These are phyloP conservation scores for Starmerella potacharoeniae DNA, from an alignment of 805 yeast species.

Conservation along the genomic window DNA sequence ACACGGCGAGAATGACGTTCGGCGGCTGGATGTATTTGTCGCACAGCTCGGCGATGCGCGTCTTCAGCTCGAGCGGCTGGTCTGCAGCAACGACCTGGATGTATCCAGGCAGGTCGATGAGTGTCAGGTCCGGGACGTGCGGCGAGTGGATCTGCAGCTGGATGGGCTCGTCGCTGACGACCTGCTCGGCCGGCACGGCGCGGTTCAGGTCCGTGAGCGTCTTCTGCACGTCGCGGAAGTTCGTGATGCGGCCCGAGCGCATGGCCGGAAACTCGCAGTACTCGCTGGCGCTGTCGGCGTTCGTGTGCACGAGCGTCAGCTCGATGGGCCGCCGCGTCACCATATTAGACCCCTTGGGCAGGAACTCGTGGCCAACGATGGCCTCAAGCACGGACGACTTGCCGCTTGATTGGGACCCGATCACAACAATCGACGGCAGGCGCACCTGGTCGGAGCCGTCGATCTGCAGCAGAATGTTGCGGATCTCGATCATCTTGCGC, in stretches of 20 bases:
- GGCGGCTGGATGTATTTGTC: conserved; percentile 81
- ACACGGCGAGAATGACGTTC: conserved; percentile 86
- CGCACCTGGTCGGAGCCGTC: conserved; percentile 67
- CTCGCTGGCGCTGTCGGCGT: conserved; percentile 64
- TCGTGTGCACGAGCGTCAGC: conserved; percentile 73
- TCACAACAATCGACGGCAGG: conserved; percentile 88
- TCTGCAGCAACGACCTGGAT: conserved; percentile 95
- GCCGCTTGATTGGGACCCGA: conserved; percentile 96
- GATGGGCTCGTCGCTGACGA: conserved; percentile 87
- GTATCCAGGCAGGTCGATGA: conserved; percentile 95
- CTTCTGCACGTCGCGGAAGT: conserved; percentile 79
- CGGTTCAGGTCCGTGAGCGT: conserved; percentile 78
- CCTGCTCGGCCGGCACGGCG: conserved; percentile 80
- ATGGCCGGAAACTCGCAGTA: conserved; percentile 90
- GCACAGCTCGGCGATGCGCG: conserved; percentile 67
- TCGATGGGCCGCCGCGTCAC: conserved; percentile 97
- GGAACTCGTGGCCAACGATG: conserved; percentile 93
- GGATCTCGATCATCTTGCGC: conserved; percentile 91
- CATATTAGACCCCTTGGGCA: conserved; percentile 97
- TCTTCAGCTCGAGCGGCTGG: conserved; percentile 77
- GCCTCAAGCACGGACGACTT: conserved; percentile 93
- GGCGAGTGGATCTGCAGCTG: conserved; percentile 87
- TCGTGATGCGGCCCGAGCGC: conserved; percentile 68
- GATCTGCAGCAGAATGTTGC: conserved; percentile 63
- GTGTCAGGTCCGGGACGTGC: conserved; percentile 76